phyloP scores from a whole-genome alignment of 306 rosid species.

The Gleditsia sinensis region DNA sequence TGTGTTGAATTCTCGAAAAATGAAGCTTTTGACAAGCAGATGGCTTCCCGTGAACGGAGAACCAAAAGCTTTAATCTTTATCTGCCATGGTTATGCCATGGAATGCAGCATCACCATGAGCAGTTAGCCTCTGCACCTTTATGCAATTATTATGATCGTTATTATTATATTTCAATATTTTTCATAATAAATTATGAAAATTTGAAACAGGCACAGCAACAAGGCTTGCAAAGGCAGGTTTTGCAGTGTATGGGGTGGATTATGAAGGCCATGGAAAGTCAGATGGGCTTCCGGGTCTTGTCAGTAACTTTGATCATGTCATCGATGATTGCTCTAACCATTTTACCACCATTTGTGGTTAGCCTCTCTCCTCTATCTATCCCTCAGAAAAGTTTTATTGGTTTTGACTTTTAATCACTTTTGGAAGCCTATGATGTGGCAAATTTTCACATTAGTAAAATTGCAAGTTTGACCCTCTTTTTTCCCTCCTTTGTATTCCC shows the following conservation, averaged over 20 bases:
- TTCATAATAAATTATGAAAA: no score
- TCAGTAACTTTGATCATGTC: conserved; percentile 53
- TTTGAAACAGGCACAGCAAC: conserved; percentile 63
- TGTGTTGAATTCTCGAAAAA: conserved; percentile 56
- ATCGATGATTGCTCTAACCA: conserved; percentile 58
- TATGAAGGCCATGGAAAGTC: conserved; percentile 98
- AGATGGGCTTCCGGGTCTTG: conserved; percentile 59
- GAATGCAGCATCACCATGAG: conserved; percentile 95
- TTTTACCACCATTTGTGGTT: conserved; percentile 62
- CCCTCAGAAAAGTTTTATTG: background rate
- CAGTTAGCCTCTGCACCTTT: conserved; percentile 35
- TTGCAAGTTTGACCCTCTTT: background rate
- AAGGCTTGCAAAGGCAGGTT: conserved; percentile 68
- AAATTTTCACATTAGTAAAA: background rate
- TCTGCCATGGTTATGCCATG: conserved; percentile 95
- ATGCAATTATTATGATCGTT: background rate
- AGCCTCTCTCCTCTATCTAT: background rate
- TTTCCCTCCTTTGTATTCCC: background rate
- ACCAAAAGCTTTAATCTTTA: conserved; percentile 68
- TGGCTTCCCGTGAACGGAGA: conserved; percentile 66
- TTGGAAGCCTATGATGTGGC: background rate
- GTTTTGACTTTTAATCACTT: background rate
- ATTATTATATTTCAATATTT: no score
- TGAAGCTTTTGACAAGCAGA: conserved; percentile 65
- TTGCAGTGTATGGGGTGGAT: conserved; percentile 73